Base-by-base conservation (phyloP, 169 alveolate species). In the Plasmodium relictum region DNA sequence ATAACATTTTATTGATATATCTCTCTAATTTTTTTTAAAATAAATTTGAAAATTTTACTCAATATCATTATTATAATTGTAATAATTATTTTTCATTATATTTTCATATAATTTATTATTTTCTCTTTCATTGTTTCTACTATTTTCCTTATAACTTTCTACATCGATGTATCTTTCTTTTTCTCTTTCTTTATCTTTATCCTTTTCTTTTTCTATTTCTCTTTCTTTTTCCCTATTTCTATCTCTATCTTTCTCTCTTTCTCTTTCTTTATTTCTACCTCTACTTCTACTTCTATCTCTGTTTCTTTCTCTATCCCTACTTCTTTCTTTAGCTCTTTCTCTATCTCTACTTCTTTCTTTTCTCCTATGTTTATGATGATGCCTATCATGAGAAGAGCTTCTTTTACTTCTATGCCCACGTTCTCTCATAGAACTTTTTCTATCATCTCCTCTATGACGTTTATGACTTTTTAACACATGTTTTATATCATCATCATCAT, bases 371-470 rank as follows among this genome's bases (percentile, higher is more conserved):
- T 74, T 74, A 22, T 74, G 88, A 65, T 22, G 73, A 39, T 74
- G 76, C 14, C 68, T 63, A 22, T 74, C 88, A 39, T 61, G 39
- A 2, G 88, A 74, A 14, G 59, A 74, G 37, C 74, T 61, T 41
- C 61, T 26, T 5, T 74, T 61, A 41, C 88, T 74, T 16, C 88
- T 61, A 54, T 74, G 88, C n/a, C 59, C 31, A 2, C 69, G 59
- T 10, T 74, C 88, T 50, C 88, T 65, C 41, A 61, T 74, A 10
- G 74, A 62, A 54, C 66, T 63, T 20, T 66, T 59, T 14, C 66
- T 42, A 20, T 56, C 88, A 50, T 54, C 74, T n/a, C 18, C 18
- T 31, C 31, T 62, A 41, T 52, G 76, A 7, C 24, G 69, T 4
- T 16, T 31, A 52, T 26, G 66, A 54, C 31, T 16, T 41, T 41